Base-by-base conservation (phyloP, 441 rosid genomes). In the Adansonia gregorii region DNA sequence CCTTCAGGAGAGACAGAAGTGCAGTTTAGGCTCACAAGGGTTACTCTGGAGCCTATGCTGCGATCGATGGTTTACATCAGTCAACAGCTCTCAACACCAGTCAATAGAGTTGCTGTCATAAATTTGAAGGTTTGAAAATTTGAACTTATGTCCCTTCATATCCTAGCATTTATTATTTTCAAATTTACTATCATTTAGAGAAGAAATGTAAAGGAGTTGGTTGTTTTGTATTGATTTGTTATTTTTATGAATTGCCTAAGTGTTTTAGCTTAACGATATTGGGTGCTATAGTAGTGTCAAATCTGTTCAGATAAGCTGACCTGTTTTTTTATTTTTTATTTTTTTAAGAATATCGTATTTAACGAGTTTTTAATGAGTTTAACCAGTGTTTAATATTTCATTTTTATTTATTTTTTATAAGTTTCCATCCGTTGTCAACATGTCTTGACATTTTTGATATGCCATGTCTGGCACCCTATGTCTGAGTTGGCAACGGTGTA, bases 51-150 rank as follows among this genome's bases (percentile, higher is more conserved):
- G 76, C 94, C 92, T 73, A 87, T 90, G 92, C 41, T 90, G 83
- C 85, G 80, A 80, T 90, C 92, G 9, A 90, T 90, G 94, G 87
- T 87, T 76, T 84, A 85, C 83, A 90, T 89, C 79, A 86, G 88
- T 77, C 92, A 89, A 75, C 94, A 89, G 77, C 94, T 90, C 72
- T 84, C 88, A 35, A 51, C 84, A 31, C 94, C 92, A 45, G 84
- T 84, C 72, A 90, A 89, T 81, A 79, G 84, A 71, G 94, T 87
- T 77, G 94, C 94, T 74, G 94, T 89, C 72, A 89, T 90, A 78
- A 90, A 87, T 85, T 79, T 90, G 82, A 90, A 88, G 92, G 94
- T 88, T 81, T n/a, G 74, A 45, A 41, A 14, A 9, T 10, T 35
- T 63, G 54, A 61, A 64, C 9, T 65, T 19, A 63, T 69, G 52